Percentiles rank a stretch among this genome's conserved stretches.
phyloP scores from a whole-genome alignment of 768 basidiomycete genomes.

The Nidula microcarpa region DNA sequence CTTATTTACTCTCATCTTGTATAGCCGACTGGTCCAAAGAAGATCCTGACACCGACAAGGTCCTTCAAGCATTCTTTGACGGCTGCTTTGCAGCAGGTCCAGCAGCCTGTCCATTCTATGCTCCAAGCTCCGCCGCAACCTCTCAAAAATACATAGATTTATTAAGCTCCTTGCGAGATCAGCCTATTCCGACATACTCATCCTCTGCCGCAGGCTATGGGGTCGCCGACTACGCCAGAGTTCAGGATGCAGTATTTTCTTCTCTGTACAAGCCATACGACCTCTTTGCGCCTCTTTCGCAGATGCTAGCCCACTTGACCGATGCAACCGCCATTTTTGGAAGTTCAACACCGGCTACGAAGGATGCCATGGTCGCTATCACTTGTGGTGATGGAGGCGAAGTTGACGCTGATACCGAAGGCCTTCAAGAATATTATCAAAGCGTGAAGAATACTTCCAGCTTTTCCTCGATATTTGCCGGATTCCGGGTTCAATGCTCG shows the following conservation, averaged over 20 bases:
- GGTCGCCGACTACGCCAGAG: constrained; percentile 27
- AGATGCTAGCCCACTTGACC: constrained; percentile 28
- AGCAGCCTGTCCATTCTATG: constrained; percentile 31
- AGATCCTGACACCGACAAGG: constrained; percentile 32
- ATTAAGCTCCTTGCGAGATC: constrained; percentile 20
- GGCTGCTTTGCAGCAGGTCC: constrained; percentile 35
- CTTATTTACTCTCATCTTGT: too few relatives aligned
- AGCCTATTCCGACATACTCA: constrained; percentile 30
- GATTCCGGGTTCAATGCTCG: not conserved
- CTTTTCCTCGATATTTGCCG: not conserved
- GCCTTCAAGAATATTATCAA: not conserved
- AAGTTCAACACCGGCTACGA: constrained; percentile 21
- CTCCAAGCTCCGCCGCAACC: constrained; percentile 27
- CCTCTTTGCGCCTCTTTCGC: constrained; percentile 26
- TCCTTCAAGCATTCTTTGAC: constrained; percentile 28
- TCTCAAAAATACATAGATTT: constrained; percentile 28
- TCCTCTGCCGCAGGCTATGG: constrained; percentile 20
- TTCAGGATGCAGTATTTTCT: constrained; percentile 24
- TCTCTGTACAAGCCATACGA: constrained; percentile 32
- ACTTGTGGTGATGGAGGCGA: constrained; percentile 31
- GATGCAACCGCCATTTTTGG: constrained; percentile 16
- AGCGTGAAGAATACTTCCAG: not conserved
- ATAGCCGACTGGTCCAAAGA: constrained; percentile 25
- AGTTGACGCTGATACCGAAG: constrained; percentile 3
- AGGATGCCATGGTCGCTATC: constrained; percentile 13